Evolutionary conservation across 2,329 filamentous ascomycete species (phyloP).

Genomic region (Aspergillus fischeri): DNA sequence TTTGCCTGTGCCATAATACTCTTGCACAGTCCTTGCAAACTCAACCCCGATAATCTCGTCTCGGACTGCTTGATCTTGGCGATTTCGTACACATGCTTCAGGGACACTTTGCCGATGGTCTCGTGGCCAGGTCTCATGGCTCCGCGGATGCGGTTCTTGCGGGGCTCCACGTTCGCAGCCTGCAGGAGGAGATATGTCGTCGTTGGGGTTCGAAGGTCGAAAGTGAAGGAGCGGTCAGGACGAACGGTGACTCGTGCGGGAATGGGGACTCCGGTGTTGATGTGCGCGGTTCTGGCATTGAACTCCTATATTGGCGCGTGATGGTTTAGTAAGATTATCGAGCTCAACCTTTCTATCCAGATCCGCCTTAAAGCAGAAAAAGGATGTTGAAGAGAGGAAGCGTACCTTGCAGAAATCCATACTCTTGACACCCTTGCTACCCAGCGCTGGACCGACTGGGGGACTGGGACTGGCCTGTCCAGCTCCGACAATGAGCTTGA

Average conservation of each 20-base stretch:
- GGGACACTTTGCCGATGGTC: slow-evolving; percentile 74
- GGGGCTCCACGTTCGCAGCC: slow-evolving; percentile 68
- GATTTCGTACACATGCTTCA: slow-evolving; percentile 98
- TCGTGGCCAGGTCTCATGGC: slow-evolving; percentile 72
- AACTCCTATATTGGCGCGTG: slow-evolving; percentile 68
- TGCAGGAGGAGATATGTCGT: slow-evolving; percentile 85
- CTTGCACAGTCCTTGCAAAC: slow-evolving; percentile 67
- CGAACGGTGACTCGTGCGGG: slow-evolving; percentile 89
- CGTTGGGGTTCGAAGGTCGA: slow-evolving; percentile 90
- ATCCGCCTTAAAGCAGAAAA: not conserved
- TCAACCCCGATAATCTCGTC: slow-evolving; percentile 66
- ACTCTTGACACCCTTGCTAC: slow-evolving; percentile 96
- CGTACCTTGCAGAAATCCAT: slow-evolving; percentile 99
- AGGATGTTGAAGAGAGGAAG: not conserved
- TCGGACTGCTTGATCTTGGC: slow-evolving; percentile 90
- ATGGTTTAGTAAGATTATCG: not conserved
- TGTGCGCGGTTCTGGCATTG: slow-evolving; percentile 87
- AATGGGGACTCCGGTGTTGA: slow-evolving; percentile 76
- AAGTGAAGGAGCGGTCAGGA: slow-evolving; percentile 86
- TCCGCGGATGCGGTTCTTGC: slow-evolving; percentile 71
- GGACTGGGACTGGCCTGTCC: slow-evolving; percentile 93
- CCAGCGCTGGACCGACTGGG: slow-evolving; percentile 90
- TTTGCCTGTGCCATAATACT: slow-evolving; percentile 71
- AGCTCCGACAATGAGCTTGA: slow-evolving; percentile 96
- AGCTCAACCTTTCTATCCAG: too few relatives aligned